Evolutionary conservation across 768 basidiomycete genomes (phyloP), one percentile per base, ranked within the genome.

Genomic region (Leccinum fibrillosum): DNA sequence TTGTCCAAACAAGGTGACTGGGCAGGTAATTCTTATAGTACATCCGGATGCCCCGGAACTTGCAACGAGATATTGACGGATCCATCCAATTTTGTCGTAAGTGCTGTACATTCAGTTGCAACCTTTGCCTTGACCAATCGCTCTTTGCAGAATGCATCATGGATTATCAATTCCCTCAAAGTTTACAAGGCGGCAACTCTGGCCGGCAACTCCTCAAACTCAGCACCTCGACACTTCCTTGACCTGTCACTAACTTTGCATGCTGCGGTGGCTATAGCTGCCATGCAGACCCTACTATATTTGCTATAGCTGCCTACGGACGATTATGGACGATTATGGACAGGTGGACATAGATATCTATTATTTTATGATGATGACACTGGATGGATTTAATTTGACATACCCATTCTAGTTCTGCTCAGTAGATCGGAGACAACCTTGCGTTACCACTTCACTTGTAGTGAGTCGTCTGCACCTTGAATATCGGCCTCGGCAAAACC

Each of bases 11-110:
- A 59, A 89, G 87, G 86, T 63, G 89, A 90, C 72, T 91, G 90
- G 90, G 90, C 90, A 15, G 90, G 89, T 26, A 90, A 90, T 68
- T 85, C 87, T 5, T 91, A 91, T 64, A 80, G 82, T 5, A 87
- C 87, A 10, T 85, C 82, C 2, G 81, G 81, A 19, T 92, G 90
- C 63, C 88, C 90, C 5, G 90, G 89, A 42, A 86, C 88, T 30
- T 92, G 90, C 64, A 66, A 78, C 19, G 78, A 81, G 11, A 77
- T 77, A 56, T 68, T 92, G 37, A 83, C 79, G 78, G 77, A 90
- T 66, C 89, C 90, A 1, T 66, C 67, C 3, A 91, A 90, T 68
- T 92, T 92, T 64, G 84, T 80, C 66, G 90, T 86, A 73, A 52
- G 85, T 72, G 21, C 39, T 21, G 35, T 30, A n/a, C 8, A 23